Percentiles rank a stretch among this genome's conserved stretches.
phyloP scores from a whole-genome alignment of 768 basidiomycete genomes.

The Kwoniella dejecticola region DNA sequence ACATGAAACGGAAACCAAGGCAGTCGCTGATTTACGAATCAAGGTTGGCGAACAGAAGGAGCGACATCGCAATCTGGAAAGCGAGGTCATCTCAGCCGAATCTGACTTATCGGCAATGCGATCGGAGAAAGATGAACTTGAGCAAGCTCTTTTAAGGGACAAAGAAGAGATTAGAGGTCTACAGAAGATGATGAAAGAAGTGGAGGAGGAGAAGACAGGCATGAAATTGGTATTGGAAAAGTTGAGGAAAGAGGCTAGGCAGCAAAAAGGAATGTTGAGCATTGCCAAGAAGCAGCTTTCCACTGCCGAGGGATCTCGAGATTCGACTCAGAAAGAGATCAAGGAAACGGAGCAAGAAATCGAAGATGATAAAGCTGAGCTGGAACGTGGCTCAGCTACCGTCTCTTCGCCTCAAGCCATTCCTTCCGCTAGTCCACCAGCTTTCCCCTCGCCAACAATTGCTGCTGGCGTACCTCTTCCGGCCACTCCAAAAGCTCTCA shows the following conservation, averaged over 20 bases:
- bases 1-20: constrained; percentile 78
- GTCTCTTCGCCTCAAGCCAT: constrained; percentile 35
- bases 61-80: constrained; percentile 70
- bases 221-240: constrained; percentile 80
- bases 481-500: constrained; percentile 65
- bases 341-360: constrained; percentile 65
- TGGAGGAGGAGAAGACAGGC: constrained; percentile 69
- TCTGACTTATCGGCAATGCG: constrained; percentile 85
- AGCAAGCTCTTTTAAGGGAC: constrained; percentile 80
- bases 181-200: constrained; percentile 79
- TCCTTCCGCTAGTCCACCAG: neutral
- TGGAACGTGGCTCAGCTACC: neutral
- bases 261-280: constrained; percentile 91
- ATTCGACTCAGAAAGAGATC: constrained; percentile 70
- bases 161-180: constrained; percentile 90
- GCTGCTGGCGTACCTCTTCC: constrained; percentile 76
- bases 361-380: constrained; percentile 57
- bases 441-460: constrained; percentile 47
- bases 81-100: constrained; percentile 84
- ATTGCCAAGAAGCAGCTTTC: constrained; percentile 92
- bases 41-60: constrained; percentile 68
- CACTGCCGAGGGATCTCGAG: constrained; percentile 75
- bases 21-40: constrained; percentile 69
- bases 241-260: constrained; percentile 87
- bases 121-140: constrained; percentile 88